These are phyloP conservation scores for Claviceps sorghi DNA, from an alignment of 2,329 filamentous ascomycete species.

Conservation along the genomic window DNA sequence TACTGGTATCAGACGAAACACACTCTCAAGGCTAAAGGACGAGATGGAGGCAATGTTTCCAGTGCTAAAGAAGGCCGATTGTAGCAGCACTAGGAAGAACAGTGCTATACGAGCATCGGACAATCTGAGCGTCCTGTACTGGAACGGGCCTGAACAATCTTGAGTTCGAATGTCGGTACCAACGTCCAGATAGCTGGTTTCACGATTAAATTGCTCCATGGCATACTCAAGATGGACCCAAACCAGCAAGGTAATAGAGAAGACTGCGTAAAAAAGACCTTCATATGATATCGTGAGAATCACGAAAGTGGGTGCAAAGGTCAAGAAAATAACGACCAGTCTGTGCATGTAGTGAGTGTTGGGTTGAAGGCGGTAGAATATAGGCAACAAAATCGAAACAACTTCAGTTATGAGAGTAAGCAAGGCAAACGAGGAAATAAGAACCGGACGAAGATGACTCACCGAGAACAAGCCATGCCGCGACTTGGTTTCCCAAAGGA, in stretches of 20 bases:
- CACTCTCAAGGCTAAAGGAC: constrained; percentile 84
- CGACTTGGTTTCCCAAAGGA: constrained; percentile 71
- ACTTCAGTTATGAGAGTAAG: constrained; percentile 27
- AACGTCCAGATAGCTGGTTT: neutral
- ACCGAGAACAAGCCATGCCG: constrained; percentile 72
- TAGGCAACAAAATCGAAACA: constrained; percentile 60
- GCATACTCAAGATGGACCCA: constrained; percentile 73
- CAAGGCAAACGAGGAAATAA: neutral
- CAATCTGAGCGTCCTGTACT: constrained; percentile 54
- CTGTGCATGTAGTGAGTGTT: constrained; percentile 85
- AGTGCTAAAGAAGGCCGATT: constrained; percentile 93
- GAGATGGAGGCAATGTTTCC: constrained; percentile 92
- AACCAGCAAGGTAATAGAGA: constrained; percentile 64
- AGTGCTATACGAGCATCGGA: constrained; percentile 78
- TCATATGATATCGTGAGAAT: constrained; percentile 96
- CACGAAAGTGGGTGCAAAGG: constrained; percentile 85
- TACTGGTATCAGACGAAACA: constrained; percentile 71
- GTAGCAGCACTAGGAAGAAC: constrained; percentile 89
- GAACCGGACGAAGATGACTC: constrained; percentile 15
- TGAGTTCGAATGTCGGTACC: neutral
- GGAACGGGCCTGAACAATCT: constrained; percentile 2
- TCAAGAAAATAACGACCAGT: constrained; percentile 75
- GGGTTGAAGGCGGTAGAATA: constrained; percentile 65
- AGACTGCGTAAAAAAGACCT: constrained; percentile 86
- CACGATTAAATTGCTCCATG: neutral